Evolutionary conservation across 345 rosid genomes (phyloP).

Genomic region (Salix suchowensis): DNA sequence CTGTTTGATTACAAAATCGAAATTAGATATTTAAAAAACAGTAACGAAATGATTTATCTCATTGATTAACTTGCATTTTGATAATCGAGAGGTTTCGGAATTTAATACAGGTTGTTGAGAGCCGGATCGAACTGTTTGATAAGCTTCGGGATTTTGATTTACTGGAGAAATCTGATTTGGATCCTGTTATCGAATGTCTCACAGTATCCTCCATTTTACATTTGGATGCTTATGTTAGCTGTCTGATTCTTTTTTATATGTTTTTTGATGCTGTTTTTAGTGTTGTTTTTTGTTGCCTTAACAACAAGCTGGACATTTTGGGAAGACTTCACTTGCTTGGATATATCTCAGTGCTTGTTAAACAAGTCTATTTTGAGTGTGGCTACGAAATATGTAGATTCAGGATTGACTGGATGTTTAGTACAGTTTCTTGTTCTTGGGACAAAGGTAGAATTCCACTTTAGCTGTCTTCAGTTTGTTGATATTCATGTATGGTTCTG

Average conservation of each 20-base stretch:
- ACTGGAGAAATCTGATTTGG: slow-evolving; percentile 41
- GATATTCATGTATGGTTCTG: neutral
- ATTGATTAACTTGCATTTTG: neutral
- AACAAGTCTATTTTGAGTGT: slow-evolving; percentile 61
- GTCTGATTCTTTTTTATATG: neutral
- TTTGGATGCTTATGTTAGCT: neutral
- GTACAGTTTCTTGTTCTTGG: slow-evolving; percentile 49
- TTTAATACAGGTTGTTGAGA: slow-evolving; percentile 61
- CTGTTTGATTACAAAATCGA: neutral
- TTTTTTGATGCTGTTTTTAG: neutral
- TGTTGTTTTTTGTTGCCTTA: slow-evolving; percentile 22
- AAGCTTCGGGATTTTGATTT: slow-evolving; percentile 44
- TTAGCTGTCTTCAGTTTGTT: neutral
- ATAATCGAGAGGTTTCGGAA: neutral
- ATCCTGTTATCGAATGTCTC: slow-evolving; percentile 44
- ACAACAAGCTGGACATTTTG: slow-evolving; percentile 52
- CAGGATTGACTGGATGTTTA: slow-evolving; percentile 40
- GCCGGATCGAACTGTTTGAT: slow-evolving; percentile 49
- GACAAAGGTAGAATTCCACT: slow-evolving; percentile 48
- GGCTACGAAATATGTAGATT: slow-evolving; percentile 51
- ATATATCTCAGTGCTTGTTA: slow-evolving; percentile 67
- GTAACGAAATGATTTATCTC: neutral
- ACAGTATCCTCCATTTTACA: slow-evolving; percentile 50
- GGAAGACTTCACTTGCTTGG: slow-evolving; percentile 94
- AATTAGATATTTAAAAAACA: neutral